These are phyloP conservation scores for Letharia lupina DNA, from an alignment of 495 filamentous ascomycete species.

Conservation along the genomic window DNA sequence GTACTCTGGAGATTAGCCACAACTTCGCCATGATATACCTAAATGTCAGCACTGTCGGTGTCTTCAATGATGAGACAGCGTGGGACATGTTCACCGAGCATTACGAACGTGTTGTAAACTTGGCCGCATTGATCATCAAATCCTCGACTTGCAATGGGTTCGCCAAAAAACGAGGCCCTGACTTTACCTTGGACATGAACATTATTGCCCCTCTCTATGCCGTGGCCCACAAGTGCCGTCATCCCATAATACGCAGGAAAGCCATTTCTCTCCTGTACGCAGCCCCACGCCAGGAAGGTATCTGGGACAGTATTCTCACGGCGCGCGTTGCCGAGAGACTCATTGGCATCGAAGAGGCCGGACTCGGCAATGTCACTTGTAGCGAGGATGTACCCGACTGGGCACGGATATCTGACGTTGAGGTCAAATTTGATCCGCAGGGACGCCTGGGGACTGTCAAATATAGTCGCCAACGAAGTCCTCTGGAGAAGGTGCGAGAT, in stretches of 20 bases:
- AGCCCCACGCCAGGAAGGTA: slow-evolving; percentile 50
- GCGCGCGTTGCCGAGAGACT: slow-evolving; percentile 47
- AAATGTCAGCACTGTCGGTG: background rate
- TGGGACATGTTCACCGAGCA: slow-evolving; percentile 16
- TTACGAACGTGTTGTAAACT: slow-evolving; percentile 27
- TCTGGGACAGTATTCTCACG: slow-evolving; percentile 53
- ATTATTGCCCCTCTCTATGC: slow-evolving; percentile 49
- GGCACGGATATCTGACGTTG: slow-evolving; percentile 18
- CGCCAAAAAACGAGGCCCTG: background rate
- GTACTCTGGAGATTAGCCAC: slow-evolving; percentile 18
- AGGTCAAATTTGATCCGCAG: slow-evolving; percentile 21
- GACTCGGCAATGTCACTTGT: slow-evolving; percentile 27
- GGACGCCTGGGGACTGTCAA: slow-evolving; percentile 8
- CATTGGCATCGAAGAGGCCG: slow-evolving; percentile 49
- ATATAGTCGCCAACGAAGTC: slow-evolving; percentile 9
- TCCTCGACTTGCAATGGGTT: background rate
- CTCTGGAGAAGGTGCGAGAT: background rate
- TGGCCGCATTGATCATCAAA: slow-evolving; percentile 23
- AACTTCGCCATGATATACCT: slow-evolving; percentile 4
- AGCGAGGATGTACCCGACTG: slow-evolving; percentile 22
- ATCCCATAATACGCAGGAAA: slow-evolving; percentile 43
- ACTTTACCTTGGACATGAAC: slow-evolving; percentile 38
- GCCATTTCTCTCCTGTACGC: slow-evolving; percentile 48
- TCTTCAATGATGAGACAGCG: slow-evolving; percentile 5
- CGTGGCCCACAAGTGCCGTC: slow-evolving; percentile 51